Percentiles rank a stretch among this genome's conserved stretches.
Evolutionary conservation across 257 asterid genomes (phyloP).

Genomic region (Echium plantagineum): DNA sequence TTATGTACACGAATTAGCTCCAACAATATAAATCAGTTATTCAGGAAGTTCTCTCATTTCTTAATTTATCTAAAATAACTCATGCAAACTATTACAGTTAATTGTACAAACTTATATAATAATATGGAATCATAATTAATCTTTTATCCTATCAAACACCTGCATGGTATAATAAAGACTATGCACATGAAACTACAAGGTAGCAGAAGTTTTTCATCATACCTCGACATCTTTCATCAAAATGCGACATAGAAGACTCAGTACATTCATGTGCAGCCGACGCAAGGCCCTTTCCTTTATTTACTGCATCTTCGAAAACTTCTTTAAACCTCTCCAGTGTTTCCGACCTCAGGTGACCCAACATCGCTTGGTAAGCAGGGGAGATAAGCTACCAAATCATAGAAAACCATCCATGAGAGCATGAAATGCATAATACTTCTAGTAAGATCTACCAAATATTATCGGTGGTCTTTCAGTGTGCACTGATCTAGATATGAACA

Average conservation of each 20-base stretch:
- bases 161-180: background rate
- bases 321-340: conserved; percentile 66
- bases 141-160: background rate
- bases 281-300: conserved; percentile 75
- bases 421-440: conserved; percentile 3
- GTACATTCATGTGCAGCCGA: conserved; percentile 69
- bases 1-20: background rate
- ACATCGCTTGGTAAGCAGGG: conserved; percentile 81
- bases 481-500: no score
- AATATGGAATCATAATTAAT: background rate
- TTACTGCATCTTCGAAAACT: conserved; percentile 55
- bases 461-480: background rate
- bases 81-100: no score
- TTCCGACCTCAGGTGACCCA: conserved; percentile 89
- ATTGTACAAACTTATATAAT: no score
- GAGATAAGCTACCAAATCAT: conserved; percentile 65
- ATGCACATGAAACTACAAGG: background rate
- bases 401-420: conserved; percentile 12
- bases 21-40: no score
- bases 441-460: background rate
- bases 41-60: no score
- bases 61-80: no score
- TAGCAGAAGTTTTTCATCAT: background rate
- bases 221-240: conserved; percentile 82
- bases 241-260: conserved; percentile 35